These are phyloP conservation scores for Termitomyces sp. DNA, from an alignment of 768 basidiomycete species.

Conservation along the genomic window DNA sequence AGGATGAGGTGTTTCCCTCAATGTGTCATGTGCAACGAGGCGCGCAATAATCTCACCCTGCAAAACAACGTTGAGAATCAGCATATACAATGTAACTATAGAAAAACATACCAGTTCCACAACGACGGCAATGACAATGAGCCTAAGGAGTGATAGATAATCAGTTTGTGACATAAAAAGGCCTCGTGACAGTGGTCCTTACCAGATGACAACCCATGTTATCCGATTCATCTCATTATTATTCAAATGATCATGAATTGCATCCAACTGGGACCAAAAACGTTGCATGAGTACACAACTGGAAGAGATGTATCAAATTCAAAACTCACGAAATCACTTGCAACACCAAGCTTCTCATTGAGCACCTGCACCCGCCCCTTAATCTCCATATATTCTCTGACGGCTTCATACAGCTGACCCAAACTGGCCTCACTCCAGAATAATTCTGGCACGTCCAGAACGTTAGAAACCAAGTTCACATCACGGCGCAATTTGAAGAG, in stretches of 20 bases:
- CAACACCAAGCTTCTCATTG: slow-evolving; percentile 84
- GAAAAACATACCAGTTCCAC: slow-evolving; percentile 68
- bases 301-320: neutral
- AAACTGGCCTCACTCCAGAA: slow-evolving; percentile 95
- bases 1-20: slow-evolving; percentile 17
- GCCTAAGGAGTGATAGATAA: slow-evolving; percentile 41
- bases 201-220: slow-evolving; percentile 55
- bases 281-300: neutral
- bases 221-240: slow-evolving; percentile 87
- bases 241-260: slow-evolving; percentile 91
- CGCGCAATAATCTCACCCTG: slow-evolving; percentile 84
- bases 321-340: slow-evolving; percentile 77
- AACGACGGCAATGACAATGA: slow-evolving; percentile 86
- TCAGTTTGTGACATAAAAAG: slow-evolving; percentile 13
- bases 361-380: slow-evolving; percentile 74
- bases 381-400: slow-evolving; percentile 94
- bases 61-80: neutral
- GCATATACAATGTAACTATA: neutral
- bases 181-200: slow-evolving; percentile 18
- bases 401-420: slow-evolving; percentile 86
- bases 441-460: slow-evolving; percentile 88
- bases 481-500: slow-evolving; percentile 87
- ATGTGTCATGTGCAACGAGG: slow-evolving; percentile 60
- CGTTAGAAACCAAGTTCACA: slow-evolving; percentile 88
- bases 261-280: slow-evolving; percentile 66